Evolutionary conservation across 2,329 filamentous ascomycete genomes (phyloP).

Genomic region (Akanthomyces uredinophilus): DNA sequence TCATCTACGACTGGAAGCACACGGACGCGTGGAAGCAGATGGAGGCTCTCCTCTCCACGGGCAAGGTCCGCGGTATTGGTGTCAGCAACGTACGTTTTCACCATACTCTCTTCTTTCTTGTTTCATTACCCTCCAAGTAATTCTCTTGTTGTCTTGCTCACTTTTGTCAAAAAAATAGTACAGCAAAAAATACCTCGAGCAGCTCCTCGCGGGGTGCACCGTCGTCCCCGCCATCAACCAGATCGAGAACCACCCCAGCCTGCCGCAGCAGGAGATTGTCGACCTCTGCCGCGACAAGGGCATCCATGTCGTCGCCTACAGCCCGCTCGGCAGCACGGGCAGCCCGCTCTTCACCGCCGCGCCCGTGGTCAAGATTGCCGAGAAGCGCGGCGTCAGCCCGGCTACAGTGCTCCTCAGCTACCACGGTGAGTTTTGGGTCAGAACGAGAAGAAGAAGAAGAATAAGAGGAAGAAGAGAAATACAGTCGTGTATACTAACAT

Average conservation of each 20-base stretch:
- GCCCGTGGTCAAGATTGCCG: conserved; percentile 57
- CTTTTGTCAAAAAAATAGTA: conserved; percentile 34
- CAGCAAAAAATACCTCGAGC: conserved; percentile 48
- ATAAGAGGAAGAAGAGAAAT: no score
- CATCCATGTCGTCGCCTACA: conserved; percentile 70
- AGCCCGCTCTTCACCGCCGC: conserved; percentile 60
- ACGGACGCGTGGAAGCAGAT: conserved; percentile 73
- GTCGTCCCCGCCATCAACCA: conserved; percentile 65
- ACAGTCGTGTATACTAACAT: no score
- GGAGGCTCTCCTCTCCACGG: conserved; percentile 58
- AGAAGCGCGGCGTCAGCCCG: conserved; percentile 57
- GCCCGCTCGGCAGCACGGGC: conserved; percentile 59
- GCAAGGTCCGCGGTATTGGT: conserved; percentile 51
- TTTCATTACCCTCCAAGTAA: not conserved
- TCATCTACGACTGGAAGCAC: conserved; percentile 64
- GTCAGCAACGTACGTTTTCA: conserved; percentile 47
- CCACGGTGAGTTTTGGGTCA: conserved; percentile 46
- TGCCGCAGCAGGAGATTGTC: conserved; percentile 68
- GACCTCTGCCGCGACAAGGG: conserved; percentile 62
- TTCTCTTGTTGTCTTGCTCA: not conserved
- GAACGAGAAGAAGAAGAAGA: no score
- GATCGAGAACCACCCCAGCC: conserved; percentile 68
- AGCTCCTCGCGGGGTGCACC: conserved; percentile 44
- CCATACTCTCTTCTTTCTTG: no score
- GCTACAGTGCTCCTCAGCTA: conserved; percentile 65